A percentile compares a stretch with the other conserved stretches of the same genome.
These are phyloP conservation scores for Dujonia santamariae DNA, from an alignment of 1,139 yeast genomes.

Conservation along the genomic window DNA sequence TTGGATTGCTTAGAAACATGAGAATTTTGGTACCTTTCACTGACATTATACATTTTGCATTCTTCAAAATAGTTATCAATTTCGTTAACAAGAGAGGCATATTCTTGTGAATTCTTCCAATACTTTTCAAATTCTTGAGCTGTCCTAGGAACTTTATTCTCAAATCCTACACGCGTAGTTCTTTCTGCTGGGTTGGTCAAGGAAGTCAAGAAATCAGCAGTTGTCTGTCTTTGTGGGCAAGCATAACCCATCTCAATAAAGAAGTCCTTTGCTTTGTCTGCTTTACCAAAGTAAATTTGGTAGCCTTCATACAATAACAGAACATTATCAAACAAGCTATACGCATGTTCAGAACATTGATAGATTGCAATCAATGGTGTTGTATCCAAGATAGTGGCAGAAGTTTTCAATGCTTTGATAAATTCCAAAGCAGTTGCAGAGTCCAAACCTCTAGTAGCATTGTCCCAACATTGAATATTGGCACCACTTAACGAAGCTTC, in stretches of 20 bases:
- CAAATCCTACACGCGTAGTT: slow-evolving; percentile 47
- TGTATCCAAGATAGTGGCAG: slow-evolving; percentile 56
- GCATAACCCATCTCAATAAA: slow-evolving; percentile 66
- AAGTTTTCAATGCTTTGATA: slow-evolving; percentile 61
- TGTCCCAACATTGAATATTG: slow-evolving; percentile 56
- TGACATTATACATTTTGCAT: slow-evolving; percentile 10
- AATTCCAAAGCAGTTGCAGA: slow-evolving; percentile 70
- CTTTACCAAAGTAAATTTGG: slow-evolving; percentile 72
- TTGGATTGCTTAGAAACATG: slow-evolving; percentile 31
- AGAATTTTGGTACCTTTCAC: slow-evolving; percentile 16
- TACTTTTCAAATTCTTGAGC: slow-evolving; percentile 63
- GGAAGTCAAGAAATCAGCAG: slow-evolving; percentile 25
- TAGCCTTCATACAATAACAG: slow-evolving; percentile 72
- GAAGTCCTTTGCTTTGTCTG: slow-evolving; percentile 54
- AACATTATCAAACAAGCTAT: slow-evolving; percentile 67
- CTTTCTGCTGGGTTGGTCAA: slow-evolving; percentile 55
- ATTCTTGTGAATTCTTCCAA: slow-evolving; percentile 64
- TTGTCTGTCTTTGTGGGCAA: slow-evolving; percentile 16
- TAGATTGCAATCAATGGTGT: slow-evolving; percentile 76
- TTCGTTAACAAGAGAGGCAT: slow-evolving; percentile 25
- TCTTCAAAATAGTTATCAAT: slow-evolving; percentile 30
- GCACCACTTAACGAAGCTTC: slow-evolving; percentile 39
- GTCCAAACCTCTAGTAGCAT: slow-evolving; percentile 61
- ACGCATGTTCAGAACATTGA: slow-evolving; percentile 80
- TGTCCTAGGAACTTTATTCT: slow-evolving; percentile 62